Evolutionary conservation across 495 filamentous ascomycete species (phyloP).

Genomic region (Penicillium silybi): DNA sequence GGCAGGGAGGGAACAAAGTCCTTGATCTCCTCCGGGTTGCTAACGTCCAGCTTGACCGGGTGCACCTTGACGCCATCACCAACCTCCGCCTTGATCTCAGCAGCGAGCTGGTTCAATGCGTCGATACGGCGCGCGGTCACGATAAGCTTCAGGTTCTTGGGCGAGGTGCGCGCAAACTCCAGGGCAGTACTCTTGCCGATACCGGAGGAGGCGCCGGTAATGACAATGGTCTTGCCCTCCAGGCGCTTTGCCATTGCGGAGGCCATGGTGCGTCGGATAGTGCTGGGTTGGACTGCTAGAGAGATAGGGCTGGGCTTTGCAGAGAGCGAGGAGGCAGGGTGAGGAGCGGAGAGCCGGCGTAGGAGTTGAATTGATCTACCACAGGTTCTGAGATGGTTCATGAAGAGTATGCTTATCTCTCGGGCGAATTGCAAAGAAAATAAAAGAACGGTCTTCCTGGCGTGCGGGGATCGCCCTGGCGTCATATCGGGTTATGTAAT

Average conservation of each 20-base stretch:
- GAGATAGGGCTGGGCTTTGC: slow-evolving; percentile 17
- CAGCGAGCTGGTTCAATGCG: slow-evolving; percentile 67
- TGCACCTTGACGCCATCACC: slow-evolving; percentile 78
- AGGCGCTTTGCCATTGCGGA: slow-evolving; percentile 80
- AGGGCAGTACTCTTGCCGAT: slow-evolving; percentile 83
- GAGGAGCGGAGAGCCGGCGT: slow-evolving; percentile 15
- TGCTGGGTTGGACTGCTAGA: slow-evolving; percentile 19
- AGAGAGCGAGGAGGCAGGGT: slow-evolving; percentile 18
- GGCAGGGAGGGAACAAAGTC: slow-evolving; percentile 72
- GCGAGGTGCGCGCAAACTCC: slow-evolving; percentile 87
- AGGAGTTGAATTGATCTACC: slow-evolving; percentile 28
- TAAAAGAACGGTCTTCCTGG: slow-evolving; percentile 14
- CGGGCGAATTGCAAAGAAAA: slow-evolving; percentile 12
- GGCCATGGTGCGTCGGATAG: slow-evolving; percentile 57
- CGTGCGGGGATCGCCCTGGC: slow-evolving; percentile 24
- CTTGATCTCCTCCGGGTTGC: slow-evolving; percentile 69
- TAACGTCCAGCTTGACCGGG: slow-evolving; percentile 82
- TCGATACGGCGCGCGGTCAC: slow-evolving; percentile 84
- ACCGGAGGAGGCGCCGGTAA: slow-evolving; percentile 91
- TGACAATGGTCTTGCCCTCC: slow-evolving; percentile 85
- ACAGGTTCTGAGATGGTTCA: slow-evolving; percentile 29
- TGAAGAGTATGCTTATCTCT: slow-evolving; percentile 17
- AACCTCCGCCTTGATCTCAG: slow-evolving; percentile 73
- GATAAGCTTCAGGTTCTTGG: slow-evolving; percentile 76
- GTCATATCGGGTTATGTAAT: slow-evolving; percentile 22